These are phyloP conservation scores for Hanseniaspora jakobsenii DNA, from an alignment of 805 yeast genomes.

Conservation along the genomic window DNA sequence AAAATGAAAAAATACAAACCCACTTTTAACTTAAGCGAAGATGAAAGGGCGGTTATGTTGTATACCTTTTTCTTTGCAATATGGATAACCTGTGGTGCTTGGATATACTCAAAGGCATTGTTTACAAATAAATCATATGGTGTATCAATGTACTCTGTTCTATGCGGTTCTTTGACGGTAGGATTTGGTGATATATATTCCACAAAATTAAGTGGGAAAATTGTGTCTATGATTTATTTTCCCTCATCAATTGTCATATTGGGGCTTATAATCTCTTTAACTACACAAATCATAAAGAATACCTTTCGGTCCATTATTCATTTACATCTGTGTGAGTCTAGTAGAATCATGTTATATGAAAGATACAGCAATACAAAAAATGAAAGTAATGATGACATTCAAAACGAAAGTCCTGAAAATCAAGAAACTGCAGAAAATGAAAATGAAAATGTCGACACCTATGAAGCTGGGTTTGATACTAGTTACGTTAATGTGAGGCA, in stretches of 20 bases:
- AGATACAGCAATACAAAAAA: constrained; percentile 18
- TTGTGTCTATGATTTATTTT: constrained; percentile 50
- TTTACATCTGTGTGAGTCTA: constrained; percentile 51
- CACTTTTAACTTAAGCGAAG: constrained; percentile 48
- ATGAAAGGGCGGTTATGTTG: constrained; percentile 63
- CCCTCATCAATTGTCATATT: constrained; percentile 57
- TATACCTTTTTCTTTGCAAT: constrained; percentile 52
- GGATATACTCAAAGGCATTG: constrained; percentile 38
- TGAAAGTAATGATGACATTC: constrained; percentile 20
- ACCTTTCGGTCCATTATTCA: constrained; percentile 51
- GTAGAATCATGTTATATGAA: constrained; percentile 30
- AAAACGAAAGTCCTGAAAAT: background rate
- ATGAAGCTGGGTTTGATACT: constrained; percentile 16
- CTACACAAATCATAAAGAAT: constrained; percentile 51
- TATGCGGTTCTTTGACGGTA: constrained; percentile 62
- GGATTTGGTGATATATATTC: constrained; percentile 74
- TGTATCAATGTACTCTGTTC: constrained; percentile 58
- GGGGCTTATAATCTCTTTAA: constrained; percentile 62
- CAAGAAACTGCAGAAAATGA: too few species aligned
- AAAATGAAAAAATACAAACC: constrained; percentile 51
- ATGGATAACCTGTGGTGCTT: constrained; percentile 67
- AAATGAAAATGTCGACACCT: too few species aligned
- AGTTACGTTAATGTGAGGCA: constrained; percentile 34
- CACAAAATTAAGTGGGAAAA: constrained; percentile 38
- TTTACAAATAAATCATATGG: constrained; percentile 40